These are phyloP conservation scores for Phytomonas serpens DNA, from an alignment of 208 protist genomes.

Conservation along the genomic window DNA sequence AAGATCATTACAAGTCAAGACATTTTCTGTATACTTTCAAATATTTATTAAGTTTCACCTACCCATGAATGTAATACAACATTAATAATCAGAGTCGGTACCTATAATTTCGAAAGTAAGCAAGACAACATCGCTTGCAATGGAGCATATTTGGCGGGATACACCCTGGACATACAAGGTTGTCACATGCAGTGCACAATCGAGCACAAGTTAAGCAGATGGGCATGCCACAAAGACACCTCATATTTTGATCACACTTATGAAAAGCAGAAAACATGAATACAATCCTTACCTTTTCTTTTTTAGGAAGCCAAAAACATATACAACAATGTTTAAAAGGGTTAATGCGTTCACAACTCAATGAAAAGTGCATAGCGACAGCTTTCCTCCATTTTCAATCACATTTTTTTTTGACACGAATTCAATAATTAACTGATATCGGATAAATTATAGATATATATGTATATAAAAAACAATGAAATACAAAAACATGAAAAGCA, in stretches of 20 bases:
- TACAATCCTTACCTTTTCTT: slow-evolving; percentile 5
- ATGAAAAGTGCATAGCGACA: slow-evolving; percentile 13
- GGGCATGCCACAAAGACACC: slow-evolving; percentile 42
- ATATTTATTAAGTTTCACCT: background rate
- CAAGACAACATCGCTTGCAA: slow-evolving; percentile 61
- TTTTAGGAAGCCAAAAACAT: slow-evolving; percentile 16
- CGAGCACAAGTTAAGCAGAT: slow-evolving; percentile 51
- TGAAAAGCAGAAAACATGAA: slow-evolving; percentile 14
- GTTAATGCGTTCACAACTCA: slow-evolving; percentile 7
- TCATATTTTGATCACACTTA: slow-evolving; percentile 27
- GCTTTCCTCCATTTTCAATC: background rate
- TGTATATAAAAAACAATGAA: background rate
- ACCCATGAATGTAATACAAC: background rate
- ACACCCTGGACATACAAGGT: slow-evolving; percentile 45
- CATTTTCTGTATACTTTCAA: background rate
- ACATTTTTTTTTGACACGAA: background rate
- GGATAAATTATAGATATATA: background rate
- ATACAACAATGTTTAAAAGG: slow-evolving; percentile 3
- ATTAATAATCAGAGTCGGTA: slow-evolving; percentile 30
- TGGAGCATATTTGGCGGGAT: slow-evolving; percentile 50
- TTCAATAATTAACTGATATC: background rate
- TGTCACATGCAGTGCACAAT: slow-evolving; percentile 61
- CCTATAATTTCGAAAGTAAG: slow-evolving; percentile 45
- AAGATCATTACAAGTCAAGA: background rate
- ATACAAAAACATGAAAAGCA: background rate